phyloP scores from a whole-genome alignment of 176 grass and related monocot genomes.

The Triticum urartu region DNA sequence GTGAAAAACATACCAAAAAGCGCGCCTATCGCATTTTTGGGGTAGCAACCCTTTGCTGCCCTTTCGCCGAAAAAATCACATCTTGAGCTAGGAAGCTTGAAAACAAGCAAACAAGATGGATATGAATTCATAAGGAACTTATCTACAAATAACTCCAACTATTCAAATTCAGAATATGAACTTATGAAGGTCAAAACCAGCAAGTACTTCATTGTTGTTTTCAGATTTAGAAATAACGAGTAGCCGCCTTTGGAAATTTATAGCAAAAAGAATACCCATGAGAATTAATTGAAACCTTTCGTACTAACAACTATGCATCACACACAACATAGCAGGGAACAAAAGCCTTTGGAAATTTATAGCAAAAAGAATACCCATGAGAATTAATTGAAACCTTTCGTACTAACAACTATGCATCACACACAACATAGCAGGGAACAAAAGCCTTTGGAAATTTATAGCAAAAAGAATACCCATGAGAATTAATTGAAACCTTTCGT shows the following conservation, averaged over 20 bases:
- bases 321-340: too few relatives aligned
- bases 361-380: background rate
- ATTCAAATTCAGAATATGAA: background rate
- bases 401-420: too few relatives aligned
- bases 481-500: background rate
- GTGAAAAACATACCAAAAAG: background rate
- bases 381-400: background rate
- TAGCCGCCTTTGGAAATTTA: background rate
- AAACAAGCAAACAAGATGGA: background rate
- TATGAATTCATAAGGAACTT: background rate
- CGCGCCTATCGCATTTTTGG: background rate
- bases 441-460: background rate
- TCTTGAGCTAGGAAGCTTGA: background rate
- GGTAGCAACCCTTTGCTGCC: background rate
- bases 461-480: background rate
- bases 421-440: too few relatives aligned
- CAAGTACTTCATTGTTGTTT: background rate
- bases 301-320: too few relatives aligned
- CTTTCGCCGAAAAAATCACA: background rate
- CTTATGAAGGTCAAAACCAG: background rate
- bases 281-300: background rate
- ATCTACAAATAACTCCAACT: background rate
- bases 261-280: background rate
- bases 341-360: background rate
- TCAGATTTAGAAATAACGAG: too few relatives aligned